phyloP scores from a whole-genome alignment of 2,329 filamentous ascomycete species.

The Penicillium sp. region DNA sequence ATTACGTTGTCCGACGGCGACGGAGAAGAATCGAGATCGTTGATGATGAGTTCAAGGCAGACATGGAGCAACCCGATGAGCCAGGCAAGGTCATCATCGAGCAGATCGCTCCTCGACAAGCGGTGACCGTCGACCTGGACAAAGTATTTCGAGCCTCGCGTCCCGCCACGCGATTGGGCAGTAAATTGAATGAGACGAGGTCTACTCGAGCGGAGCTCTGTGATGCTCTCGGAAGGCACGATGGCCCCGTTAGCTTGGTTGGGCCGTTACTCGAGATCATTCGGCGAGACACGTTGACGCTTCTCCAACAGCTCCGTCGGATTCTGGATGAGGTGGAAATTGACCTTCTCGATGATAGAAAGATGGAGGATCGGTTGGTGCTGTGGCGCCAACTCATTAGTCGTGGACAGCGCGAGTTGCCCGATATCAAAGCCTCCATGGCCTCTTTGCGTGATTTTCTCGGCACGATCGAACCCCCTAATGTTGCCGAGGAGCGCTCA shows the following conservation, averaged over 20 bases:
- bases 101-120: slow-evolving; percentile 12
- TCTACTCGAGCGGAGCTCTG: slow-evolving; percentile 3
- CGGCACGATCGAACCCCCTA: not conserved
- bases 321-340: slow-evolving; percentile 25
- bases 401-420: slow-evolving; percentile 13
- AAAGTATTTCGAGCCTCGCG: not conserved
- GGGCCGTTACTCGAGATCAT: slow-evolving; percentile 24
- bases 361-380: slow-evolving; percentile 28
- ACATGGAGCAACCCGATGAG: no score
- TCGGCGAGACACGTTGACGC: slow-evolving; percentile 20
- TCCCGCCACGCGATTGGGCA: not conserved
- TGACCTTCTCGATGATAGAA: slow-evolving; percentile 25
- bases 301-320: slow-evolving; percentile 22
- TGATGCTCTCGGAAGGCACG: not conserved
- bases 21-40: no score
- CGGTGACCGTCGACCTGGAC: slow-evolving; percentile 8
- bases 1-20: no score
- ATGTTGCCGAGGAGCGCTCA: not conserved
- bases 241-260: not conserved
- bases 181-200: not conserved
- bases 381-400: slow-evolving; percentile 27
- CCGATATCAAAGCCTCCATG: slow-evolving; percentile 22
- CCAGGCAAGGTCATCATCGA: slow-evolving; percentile 5
- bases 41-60: no score
- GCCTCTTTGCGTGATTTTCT: slow-evolving; percentile 7